Evolutionary conservation across 225 moss, liverwort and hornwort species (phyloP).

Genomic region (Physcomitrium patens): DNA sequence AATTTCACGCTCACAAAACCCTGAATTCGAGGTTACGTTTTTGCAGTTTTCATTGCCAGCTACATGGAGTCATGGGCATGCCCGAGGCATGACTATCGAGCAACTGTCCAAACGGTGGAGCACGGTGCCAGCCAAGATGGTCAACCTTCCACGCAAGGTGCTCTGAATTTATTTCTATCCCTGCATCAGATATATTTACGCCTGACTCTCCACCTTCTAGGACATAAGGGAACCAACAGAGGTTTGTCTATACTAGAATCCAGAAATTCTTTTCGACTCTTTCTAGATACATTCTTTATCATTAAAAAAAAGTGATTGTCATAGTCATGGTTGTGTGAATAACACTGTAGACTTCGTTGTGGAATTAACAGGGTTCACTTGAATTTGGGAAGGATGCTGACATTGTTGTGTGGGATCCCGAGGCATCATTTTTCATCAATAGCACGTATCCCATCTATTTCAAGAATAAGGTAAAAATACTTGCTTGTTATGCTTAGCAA

Average conservation of each 20-base stretch:
- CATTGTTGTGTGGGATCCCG: conserved; percentile 94
- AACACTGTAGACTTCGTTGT: conserved; percentile 11
- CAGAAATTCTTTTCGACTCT: too few relatives aligned
- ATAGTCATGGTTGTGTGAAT: background rate
- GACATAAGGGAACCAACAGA: too few relatives aligned
- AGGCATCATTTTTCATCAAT: conserved; percentile 77
- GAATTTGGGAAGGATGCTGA: conserved; percentile 95
- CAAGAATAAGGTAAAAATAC: conserved; percentile 67
- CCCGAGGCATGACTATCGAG: conserved; percentile 69
- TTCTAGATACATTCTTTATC: too few relatives aligned
- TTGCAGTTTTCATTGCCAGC: conserved; percentile 82
- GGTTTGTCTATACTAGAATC: too few relatives aligned
- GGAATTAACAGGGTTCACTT: conserved; percentile 69
- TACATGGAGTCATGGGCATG: conserved; percentile 85
- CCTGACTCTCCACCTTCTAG: too few relatives aligned
- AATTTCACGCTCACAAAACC: background rate
- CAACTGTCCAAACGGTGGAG: conserved; percentile 92
- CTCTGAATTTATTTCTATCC: background rate
- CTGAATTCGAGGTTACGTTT: background rate
- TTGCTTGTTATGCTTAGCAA: background rate
- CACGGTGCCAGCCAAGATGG: conserved; percentile 75
- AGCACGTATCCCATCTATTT: conserved; percentile 67
- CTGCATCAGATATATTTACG: background rate
- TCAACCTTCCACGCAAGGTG: conserved; percentile 91
- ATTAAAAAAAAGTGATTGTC: background rate